Base-by-base conservation (phyloP, 2,329 filamentous ascomycete genomes). In the Phialophora chinensis region DNA sequence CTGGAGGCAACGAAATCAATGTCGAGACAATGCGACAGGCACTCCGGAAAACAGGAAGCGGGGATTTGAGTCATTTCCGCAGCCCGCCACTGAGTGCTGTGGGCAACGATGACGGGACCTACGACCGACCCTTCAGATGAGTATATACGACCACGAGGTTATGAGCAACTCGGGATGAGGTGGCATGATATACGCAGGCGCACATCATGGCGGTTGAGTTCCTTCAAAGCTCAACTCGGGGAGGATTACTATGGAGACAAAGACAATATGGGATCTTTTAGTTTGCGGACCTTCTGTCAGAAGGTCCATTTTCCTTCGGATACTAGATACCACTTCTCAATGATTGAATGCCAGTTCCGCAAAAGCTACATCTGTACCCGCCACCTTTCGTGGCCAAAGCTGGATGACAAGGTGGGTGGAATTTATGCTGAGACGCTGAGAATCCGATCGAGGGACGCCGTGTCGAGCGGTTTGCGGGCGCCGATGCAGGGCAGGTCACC, bases 11-110 rank as follows among this genome's bases (percentile, higher is more conserved):
- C 29, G 93, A 97, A 69, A 81, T 97, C 66, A 92, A 91, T 66
- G 91, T 97, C 71, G 93, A 97, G 82, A 97, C 93, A 3, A 96
- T 97, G 93, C 86, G 90, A 60, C 93, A 97, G 79, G 93, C 92
- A 17, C 82, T 97, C 74, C 85, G 91, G 75, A 90, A 91, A 77
- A 96, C 93, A 14, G 91, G 89, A 53, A 97, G 92, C 78, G 87
- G 90, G 20, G 94, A 97, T 76, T 80, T 97, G 65, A 80, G 82
- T 47, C 79, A 80, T 42, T 75, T 77, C 47, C 75, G 73, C 61
- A 79, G 75, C 50, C 56, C 70, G 33, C 71, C 76, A 31, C 63
- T 72, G 60, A 78, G 76, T 70, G 73, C 74, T 6, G 68, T 76
- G 54, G 74, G 73, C 38, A 76, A 75, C 69, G 77, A 79, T 64